phyloP scores from a whole-genome alignment of 2,329 filamentous ascomycete genomes.

The Calonectria hawksworthii region DNA sequence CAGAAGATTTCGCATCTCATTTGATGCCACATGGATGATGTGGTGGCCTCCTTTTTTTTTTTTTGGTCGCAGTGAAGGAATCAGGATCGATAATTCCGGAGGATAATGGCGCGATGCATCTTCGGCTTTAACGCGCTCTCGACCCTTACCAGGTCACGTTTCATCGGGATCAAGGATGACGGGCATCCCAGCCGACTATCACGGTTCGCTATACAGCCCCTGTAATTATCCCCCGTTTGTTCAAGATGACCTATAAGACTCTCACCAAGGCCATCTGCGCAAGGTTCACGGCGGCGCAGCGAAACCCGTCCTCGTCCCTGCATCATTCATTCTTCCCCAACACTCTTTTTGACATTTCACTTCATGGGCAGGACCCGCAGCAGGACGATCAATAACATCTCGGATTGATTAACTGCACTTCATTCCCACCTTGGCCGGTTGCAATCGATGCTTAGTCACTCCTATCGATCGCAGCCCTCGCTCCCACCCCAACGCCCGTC shows the following conservation, averaged over 20 bases:
- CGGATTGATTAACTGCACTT: not conserved
- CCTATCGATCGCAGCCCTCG: not conserved
- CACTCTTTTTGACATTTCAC: slow-evolving; percentile 2
- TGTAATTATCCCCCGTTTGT: not conserved
- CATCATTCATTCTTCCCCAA: not conserved
- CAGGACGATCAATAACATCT: not conserved
- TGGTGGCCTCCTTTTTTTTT: not conserved
- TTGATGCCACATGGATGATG: not conserved
- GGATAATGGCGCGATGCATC: not conserved
- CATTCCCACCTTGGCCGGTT: not conserved
- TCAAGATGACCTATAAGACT: slow-evolving; percentile 3
- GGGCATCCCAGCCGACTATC: not conserved
- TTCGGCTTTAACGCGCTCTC: not conserved
- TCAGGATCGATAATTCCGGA: not conserved
- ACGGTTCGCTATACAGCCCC: slow-evolving; percentile 10
- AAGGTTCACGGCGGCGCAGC: not conserved
- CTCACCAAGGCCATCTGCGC: not conserved
- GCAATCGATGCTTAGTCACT: not conserved
- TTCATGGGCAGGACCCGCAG: slow-evolving; percentile 9
- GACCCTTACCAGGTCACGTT: slow-evolving; percentile 1
- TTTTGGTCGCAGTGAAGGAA: not conserved
- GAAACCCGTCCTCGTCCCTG: slow-evolving; percentile 1
- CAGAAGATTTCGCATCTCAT: not conserved
- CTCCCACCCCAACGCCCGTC: not conserved
- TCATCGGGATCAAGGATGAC: slow-evolving; percentile 6